phyloP scores from a whole-genome alignment of 495 filamentous ascomycete genomes.

The Penicillium macrosclerotiorum region DNA sequence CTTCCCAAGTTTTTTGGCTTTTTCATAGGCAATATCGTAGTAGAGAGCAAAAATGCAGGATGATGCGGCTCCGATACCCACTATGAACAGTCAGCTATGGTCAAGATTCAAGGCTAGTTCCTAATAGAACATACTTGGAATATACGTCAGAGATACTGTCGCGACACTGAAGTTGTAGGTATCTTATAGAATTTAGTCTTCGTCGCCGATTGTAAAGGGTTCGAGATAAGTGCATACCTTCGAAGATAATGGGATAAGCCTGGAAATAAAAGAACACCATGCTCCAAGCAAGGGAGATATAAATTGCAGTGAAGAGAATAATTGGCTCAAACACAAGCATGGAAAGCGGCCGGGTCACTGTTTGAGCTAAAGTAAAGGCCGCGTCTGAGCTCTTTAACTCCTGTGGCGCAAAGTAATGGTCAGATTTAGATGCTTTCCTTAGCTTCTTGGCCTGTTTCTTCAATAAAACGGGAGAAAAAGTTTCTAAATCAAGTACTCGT shows the following conservation, averaged over 20 bases:
- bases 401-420: slow-evolving; percentile 33
- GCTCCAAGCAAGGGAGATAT: slow-evolving; percentile 67
- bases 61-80: slow-evolving; percentile 35
- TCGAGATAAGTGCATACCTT: no score
- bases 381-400: slow-evolving; percentile 39
- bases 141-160: slow-evolving; percentile 40
- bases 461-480: slow-evolving; percentile 71
- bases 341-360: slow-evolving; percentile 47
- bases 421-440: slow-evolving; percentile 55
- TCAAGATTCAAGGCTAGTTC: no score
- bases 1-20: slow-evolving; percentile 33
- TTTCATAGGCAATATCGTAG: slow-evolving; percentile 54
- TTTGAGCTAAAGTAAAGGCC: slow-evolving; percentile 41
- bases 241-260: slow-evolving; percentile 64
- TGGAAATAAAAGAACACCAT: slow-evolving; percentile 74
- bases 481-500: slow-evolving; percentile 41
- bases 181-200: slow-evolving; percentile 9
- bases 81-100: slow-evolving; percentile 26
- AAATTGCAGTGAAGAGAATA: slow-evolving; percentile 64
- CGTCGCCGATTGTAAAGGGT: not conserved
- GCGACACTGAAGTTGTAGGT: slow-evolving; percentile 37
- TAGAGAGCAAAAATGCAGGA: slow-evolving; percentile 44
- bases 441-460: slow-evolving; percentile 61
- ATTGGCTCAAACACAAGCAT: slow-evolving; percentile 58
- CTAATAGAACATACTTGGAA: slow-evolving; percentile 44